Conservation (phyloP, 768 basidiomycete species). For the Crassisporium funariophilum region DNA sequence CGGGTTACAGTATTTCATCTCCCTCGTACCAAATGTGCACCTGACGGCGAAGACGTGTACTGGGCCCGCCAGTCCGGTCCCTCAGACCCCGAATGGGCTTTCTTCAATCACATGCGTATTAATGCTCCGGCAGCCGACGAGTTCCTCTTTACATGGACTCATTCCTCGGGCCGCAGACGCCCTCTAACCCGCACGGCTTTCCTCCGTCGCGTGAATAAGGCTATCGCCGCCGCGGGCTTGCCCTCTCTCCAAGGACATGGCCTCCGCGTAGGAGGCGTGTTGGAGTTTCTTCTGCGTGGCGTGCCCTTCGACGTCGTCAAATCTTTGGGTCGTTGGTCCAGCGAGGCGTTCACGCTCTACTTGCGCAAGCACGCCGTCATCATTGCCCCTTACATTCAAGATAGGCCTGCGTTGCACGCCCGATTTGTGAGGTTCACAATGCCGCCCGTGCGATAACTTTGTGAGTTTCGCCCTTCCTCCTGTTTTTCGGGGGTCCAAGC, state of each 20-base stretch:
- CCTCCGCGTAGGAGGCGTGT: conserved; percentile 27
- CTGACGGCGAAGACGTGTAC: conserved; percentile 23
- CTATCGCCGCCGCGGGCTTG: conserved; percentile 3
- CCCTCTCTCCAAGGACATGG: conserved; percentile 27
- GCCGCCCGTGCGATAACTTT: too few relatives aligned
- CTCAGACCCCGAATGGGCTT: conserved; percentile 18
- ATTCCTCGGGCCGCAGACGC: background rate
- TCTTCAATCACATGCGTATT: conserved; percentile 24
- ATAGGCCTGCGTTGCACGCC: too few relatives aligned
- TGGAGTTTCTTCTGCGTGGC: conserved; percentile 28
- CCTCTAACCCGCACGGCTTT: conserved; percentile 11
- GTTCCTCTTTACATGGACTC: conserved; percentile 11
- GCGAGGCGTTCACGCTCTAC: conserved; percentile 31
- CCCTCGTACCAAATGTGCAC: conserved; percentile 7
- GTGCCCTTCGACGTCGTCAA: conserved; percentile 24
- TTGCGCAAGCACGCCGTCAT: conserved; percentile 25
- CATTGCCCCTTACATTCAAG: conserved; percentile 10
- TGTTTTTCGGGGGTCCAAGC: too few relatives aligned
- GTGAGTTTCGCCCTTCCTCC: too few relatives aligned
- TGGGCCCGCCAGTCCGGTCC: conserved; percentile 25
- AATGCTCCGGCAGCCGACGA: conserved; percentile 21
- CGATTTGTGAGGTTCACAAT: too few relatives aligned
- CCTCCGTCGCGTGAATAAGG: conserved; percentile 3
- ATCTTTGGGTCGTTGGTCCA: conserved; percentile 32
- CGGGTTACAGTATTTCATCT: conserved; percentile 21